Percentiles rank a stretch among this genome's conserved stretches.
Evolutionary conservation across 2,329 filamentous ascomycete species (phyloP).

Genomic region (Botrytis squamosa): DNA sequence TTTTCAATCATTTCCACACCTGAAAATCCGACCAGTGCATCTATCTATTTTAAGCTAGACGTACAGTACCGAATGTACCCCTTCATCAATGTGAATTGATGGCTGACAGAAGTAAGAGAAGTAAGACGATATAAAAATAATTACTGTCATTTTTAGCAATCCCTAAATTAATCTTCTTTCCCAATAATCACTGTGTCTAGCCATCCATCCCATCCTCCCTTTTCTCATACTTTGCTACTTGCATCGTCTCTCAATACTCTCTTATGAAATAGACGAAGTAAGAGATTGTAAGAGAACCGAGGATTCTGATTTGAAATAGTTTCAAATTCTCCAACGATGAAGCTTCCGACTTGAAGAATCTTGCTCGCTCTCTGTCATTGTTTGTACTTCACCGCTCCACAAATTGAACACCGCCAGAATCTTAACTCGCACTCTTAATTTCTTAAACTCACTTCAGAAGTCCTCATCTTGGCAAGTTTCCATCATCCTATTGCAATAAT

Average conservation of each 20-base stretch:
- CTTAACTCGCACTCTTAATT: background rate
- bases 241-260: background rate
- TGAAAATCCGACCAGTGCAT: background rate
- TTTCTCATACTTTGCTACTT: constrained; percentile 3
- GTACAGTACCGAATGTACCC: background rate
- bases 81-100: background rate
- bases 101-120: background rate
- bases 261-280: constrained; percentile 8
- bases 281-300: background rate
- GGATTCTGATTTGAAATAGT: background rate
- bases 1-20: background rate
- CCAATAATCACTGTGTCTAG: background rate
- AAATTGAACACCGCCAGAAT: background rate
- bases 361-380: background rate
- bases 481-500: background rate
- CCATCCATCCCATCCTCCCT: background rate
- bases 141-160: background rate
- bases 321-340: background rate
- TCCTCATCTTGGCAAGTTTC: constrained; percentile 3
- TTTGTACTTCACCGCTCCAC: background rate
- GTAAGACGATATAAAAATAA: background rate
- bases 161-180: background rate
- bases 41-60: constrained; percentile 4
- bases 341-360: background rate
- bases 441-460: constrained; percentile 10